Base-by-base conservation (phyloP, 225 moss, liverwort and hornwort species). In the Sphagnum tenellum region DNA sequence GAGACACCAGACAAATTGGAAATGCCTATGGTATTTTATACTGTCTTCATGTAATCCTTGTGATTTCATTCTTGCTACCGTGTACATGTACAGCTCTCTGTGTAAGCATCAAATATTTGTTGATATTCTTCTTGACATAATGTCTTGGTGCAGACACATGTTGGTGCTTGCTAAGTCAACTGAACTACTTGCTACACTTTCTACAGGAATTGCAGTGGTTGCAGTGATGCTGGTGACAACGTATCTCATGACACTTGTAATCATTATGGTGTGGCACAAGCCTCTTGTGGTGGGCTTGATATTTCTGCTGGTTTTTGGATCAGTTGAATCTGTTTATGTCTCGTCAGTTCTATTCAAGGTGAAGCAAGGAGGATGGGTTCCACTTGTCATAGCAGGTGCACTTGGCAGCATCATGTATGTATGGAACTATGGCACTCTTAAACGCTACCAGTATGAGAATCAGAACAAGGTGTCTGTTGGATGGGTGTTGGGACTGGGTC, bases 381-480 rank as follows among this genome's bases (percentile, higher is more conserved):
- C 95, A 2, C 76, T 96, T 6, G 95, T 86, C 29, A 88, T 96
- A 54, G 86, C 92, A 5, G 88, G 67, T 7, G 79, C 89, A 10
- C 71, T 79, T 49, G 75, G 92, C 48, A 88, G 71, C 12, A 78
- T 92, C 67, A 96, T 96, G 95, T 96, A 78, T 66, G 74, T 75
- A 9, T 96, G 95, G 95, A 89, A 96, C 66, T 92, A 89, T 56
- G 95, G 95, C 11, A 96, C 92, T 0, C 64, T 86, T 47, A 96
- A 92, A 65, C 86, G 95, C 46, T 96, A 92, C 73, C 57, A 96
- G 44, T 96, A 81, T 14, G 95, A 96, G 63, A 82, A 81, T 14
- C 81, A 89, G 62, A 88, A 96, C 81, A 96, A 96, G 48, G 92
- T 96, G 2, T 89, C 95, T 0, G 86, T 96, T 55, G 92, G 95